Percentiles rank a stretch among this genome's conserved stretches.
Evolutionary conservation across 257 asterid genomes (phyloP).

Genomic region (Gardenia jasminoides): DNA sequence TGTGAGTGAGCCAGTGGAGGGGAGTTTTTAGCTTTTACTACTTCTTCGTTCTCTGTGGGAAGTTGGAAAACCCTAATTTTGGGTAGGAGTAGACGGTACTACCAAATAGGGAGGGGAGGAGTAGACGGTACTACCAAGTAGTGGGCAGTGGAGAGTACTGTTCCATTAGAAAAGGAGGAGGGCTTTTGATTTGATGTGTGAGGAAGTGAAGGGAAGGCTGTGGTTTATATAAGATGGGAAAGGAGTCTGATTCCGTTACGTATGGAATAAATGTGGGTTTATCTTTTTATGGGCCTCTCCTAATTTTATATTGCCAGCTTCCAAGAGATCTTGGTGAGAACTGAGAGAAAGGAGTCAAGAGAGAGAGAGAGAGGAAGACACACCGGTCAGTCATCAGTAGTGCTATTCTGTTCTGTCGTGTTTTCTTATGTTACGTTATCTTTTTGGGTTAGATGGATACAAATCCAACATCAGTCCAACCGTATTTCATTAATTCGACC

Average conservation of each 20-base stretch:
- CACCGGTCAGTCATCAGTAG: not conserved
- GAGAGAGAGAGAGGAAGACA: not conserved
- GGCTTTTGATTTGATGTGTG: slow-evolving; percentile 37
- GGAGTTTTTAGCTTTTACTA: no score
- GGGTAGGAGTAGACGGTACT: not conserved
- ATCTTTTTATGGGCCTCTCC: slow-evolving; percentile 37
- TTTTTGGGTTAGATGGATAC: not conserved
- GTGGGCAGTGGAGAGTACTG: slow-evolving; percentile 21
- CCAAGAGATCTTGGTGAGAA: slow-evolving; percentile 15
- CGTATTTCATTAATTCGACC: not conserved
- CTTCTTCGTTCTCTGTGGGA: not conserved
- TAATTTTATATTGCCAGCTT: slow-evolving; percentile 24
- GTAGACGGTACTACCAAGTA: not conserved
- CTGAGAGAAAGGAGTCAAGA: not conserved
- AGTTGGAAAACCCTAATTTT: slow-evolving; percentile 25
- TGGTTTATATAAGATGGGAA: slow-evolving; percentile 46
- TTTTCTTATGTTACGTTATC: not conserved
- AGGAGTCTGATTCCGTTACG: slow-evolving; percentile 36
- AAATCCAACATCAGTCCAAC: not conserved
- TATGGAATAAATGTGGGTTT: slow-evolving; percentile 60
- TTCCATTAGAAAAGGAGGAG: slow-evolving; percentile 37
- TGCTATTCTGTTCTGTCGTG: not conserved
- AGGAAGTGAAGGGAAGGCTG: slow-evolving; percentile 26
- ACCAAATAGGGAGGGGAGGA: no score
- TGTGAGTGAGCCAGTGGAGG: no score